Evolutionary conservation across 208 protist species (phyloP), one percentile per base, ranked within the genome.

Genomic region (Crithidia bombi): DNA sequence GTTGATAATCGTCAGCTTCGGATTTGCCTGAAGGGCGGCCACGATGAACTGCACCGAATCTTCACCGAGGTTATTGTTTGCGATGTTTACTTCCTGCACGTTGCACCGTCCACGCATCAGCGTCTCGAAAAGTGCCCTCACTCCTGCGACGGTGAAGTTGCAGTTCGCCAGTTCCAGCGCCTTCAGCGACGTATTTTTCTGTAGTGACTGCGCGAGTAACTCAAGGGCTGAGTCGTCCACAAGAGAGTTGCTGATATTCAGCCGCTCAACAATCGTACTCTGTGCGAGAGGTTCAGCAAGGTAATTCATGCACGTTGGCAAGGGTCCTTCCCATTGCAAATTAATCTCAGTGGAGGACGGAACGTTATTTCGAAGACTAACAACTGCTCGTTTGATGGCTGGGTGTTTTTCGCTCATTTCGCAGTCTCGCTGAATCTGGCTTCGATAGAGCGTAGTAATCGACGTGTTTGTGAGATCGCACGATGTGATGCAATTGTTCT

Each of bases 131-230:
- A 98, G 56, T 14, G 56, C 51, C 32, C 68, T 70, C 6, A 91
- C 81, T 26, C 95, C 95, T 0, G 43, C 50, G 35, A 82, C 79
- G 5, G 91, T 95, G 49, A 97, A 83, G 3, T 73, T 70, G 77
- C 96, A 97, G 75, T 96, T 96, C 19, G 90, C 78, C 35, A 98
- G 55, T 39, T 91, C 84, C n/a, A 98, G 46, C 35, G 75, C 47
- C 30, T 77, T 83, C 44, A 98, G 65, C 11, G 84, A 88, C 5
- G 58, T 73, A 69, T 96, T 96, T 28, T 69, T 70, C 44, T 62
- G 57, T 47, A 98, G 74, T 12, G 86, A 78, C 21, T 77, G 62
- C 9, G 79, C 44, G 1, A 98, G 59, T 50, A 86, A 65, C 30
- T 90, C 65, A 7, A 89, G 64, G 21, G 81, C 91, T n/a, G 81